These are phyloP conservation scores for Amylocystis lapponica DNA, from an alignment of 768 basidiomycete species.

Conservation along the genomic window DNA sequence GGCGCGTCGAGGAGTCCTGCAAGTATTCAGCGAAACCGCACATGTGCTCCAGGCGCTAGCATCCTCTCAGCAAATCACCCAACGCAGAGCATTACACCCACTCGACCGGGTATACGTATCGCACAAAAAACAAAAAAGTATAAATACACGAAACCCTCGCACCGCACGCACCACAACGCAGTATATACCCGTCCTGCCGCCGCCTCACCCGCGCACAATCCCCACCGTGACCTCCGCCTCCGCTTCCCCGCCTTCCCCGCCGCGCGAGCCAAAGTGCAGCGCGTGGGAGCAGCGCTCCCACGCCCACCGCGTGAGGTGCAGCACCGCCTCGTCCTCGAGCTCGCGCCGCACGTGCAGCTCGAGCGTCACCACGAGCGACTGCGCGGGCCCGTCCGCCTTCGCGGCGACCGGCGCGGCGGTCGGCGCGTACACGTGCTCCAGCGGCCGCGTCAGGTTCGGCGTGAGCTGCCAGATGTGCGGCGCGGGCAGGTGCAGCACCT, in stretches of 20 bases:
- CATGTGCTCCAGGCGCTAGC: too few relatives aligned
- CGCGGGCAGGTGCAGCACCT: conserved; percentile 75
- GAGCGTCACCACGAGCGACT: conserved; percentile 67
- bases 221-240: conserved; percentile 67
- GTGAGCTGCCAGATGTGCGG: conserved; percentile 89
- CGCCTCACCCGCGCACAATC: conserved; percentile 49
- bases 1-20: too few relatives aligned
- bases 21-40: too few relatives aligned
- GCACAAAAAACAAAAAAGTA: conserved; percentile 2
- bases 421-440: neutral
- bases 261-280: conserved; percentile 30
- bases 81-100: too few relatives aligned
- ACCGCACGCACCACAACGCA: neutral
- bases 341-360: conserved; percentile 70
- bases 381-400: conserved; percentile 22
- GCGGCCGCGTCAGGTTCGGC: conserved; percentile 19
- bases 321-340: conserved; percentile 62
- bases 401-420: conserved; percentile 8
- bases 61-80: too few relatives aligned
- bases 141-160: conserved; percentile 5
- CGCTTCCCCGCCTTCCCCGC: conserved; percentile 23
- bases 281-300: conserved; percentile 60
- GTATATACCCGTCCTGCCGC: neutral
- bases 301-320: conserved; percentile 71
- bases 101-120: too few relatives aligned